These are phyloP conservation scores for Clonostachys rosea DNA, from an alignment of 2,329 filamentous ascomycete genomes.

Conservation along the genomic window DNA sequence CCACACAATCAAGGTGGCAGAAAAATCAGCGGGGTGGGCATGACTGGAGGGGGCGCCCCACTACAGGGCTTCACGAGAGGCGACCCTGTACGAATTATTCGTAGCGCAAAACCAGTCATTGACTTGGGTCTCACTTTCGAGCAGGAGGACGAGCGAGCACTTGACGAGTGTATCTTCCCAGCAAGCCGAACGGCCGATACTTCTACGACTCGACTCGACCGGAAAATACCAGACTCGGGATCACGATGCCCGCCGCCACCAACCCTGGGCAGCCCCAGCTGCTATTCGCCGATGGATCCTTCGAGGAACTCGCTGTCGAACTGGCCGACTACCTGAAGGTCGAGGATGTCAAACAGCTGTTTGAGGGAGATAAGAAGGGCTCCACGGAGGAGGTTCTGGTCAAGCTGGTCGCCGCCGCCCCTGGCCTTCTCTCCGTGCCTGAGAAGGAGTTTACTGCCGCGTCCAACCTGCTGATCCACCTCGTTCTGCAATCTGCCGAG, in stretches of 20 bases:
- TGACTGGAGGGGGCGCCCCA: constrained; percentile 19
- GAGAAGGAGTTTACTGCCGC: constrained; percentile 96
- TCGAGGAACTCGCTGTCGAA: constrained; percentile 89
- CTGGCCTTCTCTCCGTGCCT: constrained; percentile 74
- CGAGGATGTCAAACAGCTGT: constrained; percentile 70
- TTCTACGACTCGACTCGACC: too few species aligned
- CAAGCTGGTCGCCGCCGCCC: constrained; percentile 79
- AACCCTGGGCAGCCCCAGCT: constrained; percentile 49
- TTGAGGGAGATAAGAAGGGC: constrained; percentile 59
- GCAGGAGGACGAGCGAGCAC: background rate
- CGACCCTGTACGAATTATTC: constrained; percentile 15
- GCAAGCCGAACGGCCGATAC: too few species aligned
- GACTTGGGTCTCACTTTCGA: background rate
- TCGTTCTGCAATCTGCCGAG: constrained; percentile 81
- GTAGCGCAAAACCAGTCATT: background rate
- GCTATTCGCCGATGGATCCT: constrained; percentile 83
- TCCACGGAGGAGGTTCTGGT: constrained; percentile 79
- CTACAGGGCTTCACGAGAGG: constrained; percentile 29
- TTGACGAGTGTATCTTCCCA: too few species aligned
- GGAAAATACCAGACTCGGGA: too few species aligned
- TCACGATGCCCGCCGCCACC: constrained; percentile 23
- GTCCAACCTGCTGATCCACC: constrained; percentile 94
- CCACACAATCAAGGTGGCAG: constrained; percentile 28
- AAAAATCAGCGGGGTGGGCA: constrained; percentile 30
- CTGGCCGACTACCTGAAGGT: constrained; percentile 91